Evolutionary conservation across 768 basidiomycete species (phyloP).

Genomic region (Boletus reticulatus): DNA sequence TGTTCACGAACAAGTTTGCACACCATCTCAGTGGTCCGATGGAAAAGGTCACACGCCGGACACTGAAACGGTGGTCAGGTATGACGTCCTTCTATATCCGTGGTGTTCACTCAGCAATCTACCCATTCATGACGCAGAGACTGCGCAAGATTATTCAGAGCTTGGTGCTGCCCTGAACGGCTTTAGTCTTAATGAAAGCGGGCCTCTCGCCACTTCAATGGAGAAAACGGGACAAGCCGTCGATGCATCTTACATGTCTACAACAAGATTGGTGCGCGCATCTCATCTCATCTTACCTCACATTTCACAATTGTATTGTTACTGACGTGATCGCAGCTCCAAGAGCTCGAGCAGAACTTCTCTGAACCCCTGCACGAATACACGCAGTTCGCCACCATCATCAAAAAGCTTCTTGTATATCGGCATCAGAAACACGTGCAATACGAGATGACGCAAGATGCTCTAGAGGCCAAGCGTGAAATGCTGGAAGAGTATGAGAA

Average conservation of each 20-base stretch:
- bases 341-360: conserved; percentile 93
- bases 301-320: conserved; percentile 1
- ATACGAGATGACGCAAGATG: conserved; percentile 95
- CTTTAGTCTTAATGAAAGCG: conserved; percentile 85
- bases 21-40: conserved; percentile 87
- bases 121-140: conserved; percentile 45
- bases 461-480: conserved; percentile 79
- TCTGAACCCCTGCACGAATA: conserved; percentile 97
- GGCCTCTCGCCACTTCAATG: conserved; percentile 72
- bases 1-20: conserved; percentile 94
- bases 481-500: conserved; percentile 87
- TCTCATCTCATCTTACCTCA: neutral
- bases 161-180: conserved; percentile 91
- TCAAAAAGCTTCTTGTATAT: conserved; percentile 91
- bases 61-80: conserved; percentile 95
- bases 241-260: conserved; percentile 91
- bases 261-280: conserved; percentile 73
- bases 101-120: conserved; percentile 2
- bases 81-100: conserved; percentile 23
- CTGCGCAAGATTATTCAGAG: conserved; percentile 84
- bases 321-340: conserved; percentile 54
- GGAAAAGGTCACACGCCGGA: conserved; percentile 93
- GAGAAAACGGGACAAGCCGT: conserved; percentile 98
- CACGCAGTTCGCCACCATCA: conserved; percentile 89
- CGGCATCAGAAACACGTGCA: conserved; percentile 98